Percentiles rank a stretch among this genome's conserved stretches.
Conservation (phyloP, 495 filamentous ascomycete genomes). For the Aspergillus asperescens region DNA sequence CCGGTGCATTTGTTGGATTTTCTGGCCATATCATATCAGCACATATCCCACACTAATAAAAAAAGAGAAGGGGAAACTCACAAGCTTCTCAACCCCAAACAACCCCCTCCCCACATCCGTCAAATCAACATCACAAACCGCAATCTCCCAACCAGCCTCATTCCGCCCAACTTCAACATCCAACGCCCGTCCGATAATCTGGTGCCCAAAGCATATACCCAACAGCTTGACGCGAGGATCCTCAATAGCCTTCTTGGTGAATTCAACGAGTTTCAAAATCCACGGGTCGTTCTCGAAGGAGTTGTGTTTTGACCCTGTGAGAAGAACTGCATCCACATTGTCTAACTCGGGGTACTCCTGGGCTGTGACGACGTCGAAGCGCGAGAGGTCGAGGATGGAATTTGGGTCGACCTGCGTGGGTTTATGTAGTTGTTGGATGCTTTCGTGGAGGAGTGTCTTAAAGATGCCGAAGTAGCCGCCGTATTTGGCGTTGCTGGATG, state of each 20-base stretch:
- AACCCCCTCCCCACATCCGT: conserved; percentile 66
- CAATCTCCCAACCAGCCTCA: conserved; percentile 72
- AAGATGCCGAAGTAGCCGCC: conserved; percentile 72
- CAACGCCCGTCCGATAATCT: conserved; percentile 77
- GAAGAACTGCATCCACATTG: conserved; percentile 72
- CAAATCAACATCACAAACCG: conserved; percentile 64
- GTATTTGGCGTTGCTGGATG: conserved; percentile 53
- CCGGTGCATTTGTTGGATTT: conserved; percentile 84
- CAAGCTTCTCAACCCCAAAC: conserved; percentile 64
- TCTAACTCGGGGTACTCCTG: conserved; percentile 62
- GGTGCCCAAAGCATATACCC: conserved; percentile 88
- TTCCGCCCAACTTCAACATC: conserved; percentile 62
- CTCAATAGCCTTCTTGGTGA: conserved; percentile 51
- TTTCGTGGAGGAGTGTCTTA: conserved; percentile 50
- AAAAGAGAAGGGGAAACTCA: conserved; percentile 36
- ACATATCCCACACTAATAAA: background rate
- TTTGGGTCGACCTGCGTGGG: conserved; percentile 33
- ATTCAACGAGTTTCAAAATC: conserved; percentile 73
- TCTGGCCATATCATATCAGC: conserved; percentile 38
- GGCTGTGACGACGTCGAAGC: conserved; percentile 61
- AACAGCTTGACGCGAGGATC: conserved; percentile 61
- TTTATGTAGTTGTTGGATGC: conserved; percentile 39
- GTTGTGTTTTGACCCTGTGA: conserved; percentile 68
- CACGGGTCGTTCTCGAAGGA: conserved; percentile 67
- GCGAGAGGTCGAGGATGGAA: conserved; percentile 52